These are phyloP conservation scores for Cupressus sempervirens DNA, from an alignment of 75 land plant species.

Conservation along the genomic window DNA sequence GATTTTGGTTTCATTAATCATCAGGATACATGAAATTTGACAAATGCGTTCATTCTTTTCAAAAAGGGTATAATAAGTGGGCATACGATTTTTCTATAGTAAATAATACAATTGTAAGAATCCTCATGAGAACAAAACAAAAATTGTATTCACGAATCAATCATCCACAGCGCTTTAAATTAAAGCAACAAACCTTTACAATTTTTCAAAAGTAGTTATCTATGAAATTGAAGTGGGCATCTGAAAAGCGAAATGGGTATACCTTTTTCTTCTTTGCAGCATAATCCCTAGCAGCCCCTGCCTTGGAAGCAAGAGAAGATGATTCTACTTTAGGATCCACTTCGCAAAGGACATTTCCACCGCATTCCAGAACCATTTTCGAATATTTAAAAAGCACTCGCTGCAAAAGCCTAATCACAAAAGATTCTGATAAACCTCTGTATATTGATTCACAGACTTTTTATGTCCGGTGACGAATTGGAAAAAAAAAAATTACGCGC, in stretches of 20 bases:
- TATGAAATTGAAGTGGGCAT: background rate
- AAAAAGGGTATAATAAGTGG: background rate
- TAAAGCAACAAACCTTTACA: background rate
- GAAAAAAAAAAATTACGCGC: background rate
- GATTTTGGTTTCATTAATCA: background rate
- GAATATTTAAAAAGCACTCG: background rate
- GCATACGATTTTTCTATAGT: background rate
- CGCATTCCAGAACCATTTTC: conserved; percentile 8
- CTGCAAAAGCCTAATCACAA: background rate
- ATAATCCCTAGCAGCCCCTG: background rate
- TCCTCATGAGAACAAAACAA: background rate
- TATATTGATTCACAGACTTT: background rate
- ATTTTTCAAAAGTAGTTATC: conserved; percentile 1
- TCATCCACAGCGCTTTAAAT: background rate
- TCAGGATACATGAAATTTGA: background rate
- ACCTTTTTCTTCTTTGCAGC: conserved; percentile 15
- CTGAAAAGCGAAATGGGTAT: background rate
- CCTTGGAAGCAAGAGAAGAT: background rate
- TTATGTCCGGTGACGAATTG: background rate
- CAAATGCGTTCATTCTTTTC: background rate
- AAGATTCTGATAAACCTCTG: background rate
- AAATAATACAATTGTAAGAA: background rate
- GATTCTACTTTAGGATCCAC: conserved; percentile 8
- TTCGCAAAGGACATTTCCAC: conserved; percentile 2
- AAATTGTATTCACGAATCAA: background rate